These are phyloP conservation scores for Sporopachydermia cereana DNA, from an alignment of 1,139 yeast genomes.

Conservation along the genomic window DNA sequence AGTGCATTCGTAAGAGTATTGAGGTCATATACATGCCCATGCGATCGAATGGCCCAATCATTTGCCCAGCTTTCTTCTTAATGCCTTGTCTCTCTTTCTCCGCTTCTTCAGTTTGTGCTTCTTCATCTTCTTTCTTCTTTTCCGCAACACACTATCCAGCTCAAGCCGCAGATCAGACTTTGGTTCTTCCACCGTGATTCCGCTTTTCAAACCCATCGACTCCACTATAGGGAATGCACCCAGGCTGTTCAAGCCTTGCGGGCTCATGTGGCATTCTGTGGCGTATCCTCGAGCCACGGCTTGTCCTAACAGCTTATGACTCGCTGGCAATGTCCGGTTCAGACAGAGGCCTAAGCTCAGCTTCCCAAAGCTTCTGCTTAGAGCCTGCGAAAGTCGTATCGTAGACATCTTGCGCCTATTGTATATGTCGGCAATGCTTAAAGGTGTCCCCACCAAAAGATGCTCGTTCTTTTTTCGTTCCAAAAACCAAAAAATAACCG, in stretches of 20 bases:
- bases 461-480: too few relatives aligned
- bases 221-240: constrained; percentile 1
- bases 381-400: too few relatives aligned
- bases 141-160: constrained; percentile 53
- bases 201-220: neutral
- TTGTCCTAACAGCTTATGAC: too few relatives aligned
- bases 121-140: constrained; percentile 62
- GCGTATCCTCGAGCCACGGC: neutral
- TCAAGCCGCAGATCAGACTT: constrained; percentile 11
- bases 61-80: constrained; percentile 22
- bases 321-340: too few relatives aligned
- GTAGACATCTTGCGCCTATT: too few relatives aligned
- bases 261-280: neutral
- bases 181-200: neutral
- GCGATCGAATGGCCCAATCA: constrained; percentile 6
- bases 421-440: too few relatives aligned
- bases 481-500: too few relatives aligned
- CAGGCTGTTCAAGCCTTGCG: neutral
- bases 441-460: too few relatives aligned
- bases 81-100: constrained; percentile 32
- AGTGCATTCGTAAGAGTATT: too few relatives aligned
- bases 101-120: constrained; percentile 64
- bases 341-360: too few relatives aligned
- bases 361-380: too few relatives aligned
- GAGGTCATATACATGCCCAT: too few relatives aligned